A percentile compares a stretch with the other conserved stretches of the same genome.
phyloP scores from a whole-genome alignment of 495 filamentous ascomycete genomes.

The Corynascus novoguineensis region DNA sequence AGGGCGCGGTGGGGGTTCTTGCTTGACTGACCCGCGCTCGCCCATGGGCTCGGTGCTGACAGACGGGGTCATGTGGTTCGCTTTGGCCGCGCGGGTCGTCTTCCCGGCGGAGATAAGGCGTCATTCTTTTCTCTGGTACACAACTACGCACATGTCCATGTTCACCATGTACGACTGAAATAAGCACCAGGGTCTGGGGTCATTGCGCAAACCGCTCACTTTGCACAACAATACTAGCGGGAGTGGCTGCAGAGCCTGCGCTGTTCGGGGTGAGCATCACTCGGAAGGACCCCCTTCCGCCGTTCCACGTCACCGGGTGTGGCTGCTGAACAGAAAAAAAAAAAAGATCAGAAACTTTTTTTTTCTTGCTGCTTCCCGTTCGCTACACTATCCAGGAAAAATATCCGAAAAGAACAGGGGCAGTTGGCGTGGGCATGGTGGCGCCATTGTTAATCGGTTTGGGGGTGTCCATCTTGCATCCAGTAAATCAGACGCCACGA shows the following conservation, averaged over 20 bases:
- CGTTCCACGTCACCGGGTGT: no score
- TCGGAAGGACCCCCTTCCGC: no score
- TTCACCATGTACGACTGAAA: no score
- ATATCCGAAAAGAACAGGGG: not conserved
- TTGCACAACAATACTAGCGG: not conserved
- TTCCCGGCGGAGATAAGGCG: not conserved
- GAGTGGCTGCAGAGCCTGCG: not conserved
- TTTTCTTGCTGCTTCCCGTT: no score
- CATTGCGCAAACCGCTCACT: not conserved
- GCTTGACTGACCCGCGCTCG: not conserved
- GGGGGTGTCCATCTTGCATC: conserved; percentile 6
- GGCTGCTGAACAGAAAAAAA: no score
- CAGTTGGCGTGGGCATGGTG: not conserved
- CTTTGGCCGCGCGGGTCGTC: not conserved
- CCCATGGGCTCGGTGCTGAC: conserved; percentile 5
- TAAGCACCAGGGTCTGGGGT: not conserved
- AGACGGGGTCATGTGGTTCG: not conserved
- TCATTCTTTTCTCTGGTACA: not conserved
- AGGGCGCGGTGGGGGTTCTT: not conserved
- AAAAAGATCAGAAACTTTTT: no score
- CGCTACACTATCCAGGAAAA: not conserved
- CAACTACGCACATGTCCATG: no score
- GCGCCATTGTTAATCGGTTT: not conserved
- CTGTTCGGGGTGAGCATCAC: conserved; percentile 4
- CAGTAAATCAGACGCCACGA: not conserved